Evolutionary conservation across 1,284 basidiomycete genomes (phyloP), one percentile per base, ranked within the genome.

Genomic region (Taiwanofungus camphoratus): DNA sequence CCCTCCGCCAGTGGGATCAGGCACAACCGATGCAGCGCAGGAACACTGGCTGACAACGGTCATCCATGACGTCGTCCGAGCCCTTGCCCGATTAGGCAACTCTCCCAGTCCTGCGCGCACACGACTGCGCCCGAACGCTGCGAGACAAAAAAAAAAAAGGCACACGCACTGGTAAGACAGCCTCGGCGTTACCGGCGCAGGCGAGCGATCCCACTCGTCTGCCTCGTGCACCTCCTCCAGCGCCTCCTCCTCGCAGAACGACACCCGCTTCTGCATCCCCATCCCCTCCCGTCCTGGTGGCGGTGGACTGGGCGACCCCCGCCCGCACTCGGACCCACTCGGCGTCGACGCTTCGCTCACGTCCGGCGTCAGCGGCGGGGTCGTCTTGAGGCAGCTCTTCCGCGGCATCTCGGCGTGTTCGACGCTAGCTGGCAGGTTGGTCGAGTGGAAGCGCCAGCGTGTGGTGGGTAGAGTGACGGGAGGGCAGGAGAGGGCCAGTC

Each of bases 201-300:
- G 63, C 7, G 61, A 60, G 36, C 81, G 69, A 59, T 85, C 82
- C 82, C 82, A 85, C 43, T 83, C 81, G 56, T 85, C 82, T 2
- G 77, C 82, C 33, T 67, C 59, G 54, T 74, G 71, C 11, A 85
- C 65, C 57, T 81, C 71, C 36, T 60, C 60, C 39, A 56, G 48
- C 27, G 31, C 24, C n/a, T 34, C 36, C 41, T 78, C 74, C 7
- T 64, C 63, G 44, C 44, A 45, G 44, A 45, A 45, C 44, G 44
- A 45, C 19, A 45, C 44, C 33, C 33, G 24, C 39, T 45, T 45
- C 39, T 24, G 39, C 35, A 26, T 11, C 12, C 7, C 4, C n/a
- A n/a, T n/a, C n/a, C n/a, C n/a, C n/a, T n/a, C n/a, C n/a, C n/a
- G n/a, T n/a, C n/a, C n/a, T n/a, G n/a, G n/a, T 11, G 37, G 44